Evolutionary conservation across 1,284 basidiomycete genomes (phyloP).

Genomic region (Pseudozyma sp.): DNA sequence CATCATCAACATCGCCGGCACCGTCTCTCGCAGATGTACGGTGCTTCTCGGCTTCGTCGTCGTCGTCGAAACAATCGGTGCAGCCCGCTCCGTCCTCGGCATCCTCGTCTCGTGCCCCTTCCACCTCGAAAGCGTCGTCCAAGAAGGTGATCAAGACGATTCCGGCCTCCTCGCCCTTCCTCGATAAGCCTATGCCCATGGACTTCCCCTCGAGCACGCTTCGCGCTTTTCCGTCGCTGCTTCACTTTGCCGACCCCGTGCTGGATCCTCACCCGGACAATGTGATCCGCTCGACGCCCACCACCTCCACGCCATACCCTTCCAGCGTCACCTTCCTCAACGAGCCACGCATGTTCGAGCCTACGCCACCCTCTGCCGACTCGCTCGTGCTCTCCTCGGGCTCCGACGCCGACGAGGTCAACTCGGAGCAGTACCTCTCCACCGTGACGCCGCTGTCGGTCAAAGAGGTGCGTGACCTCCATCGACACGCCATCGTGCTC

Average conservation of each 20-base stretch:
- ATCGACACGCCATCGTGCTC: conserved; percentile 63
- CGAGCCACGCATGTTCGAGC: conserved; percentile 56
- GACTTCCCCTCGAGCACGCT: conserved; percentile 48
- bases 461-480: conserved; percentile 59
- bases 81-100: conserved; percentile 2
- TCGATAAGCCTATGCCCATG: conserved; percentile 56
- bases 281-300: conserved; percentile 34
- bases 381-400: conserved; percentile 54
- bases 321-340: conserved; percentile 58
- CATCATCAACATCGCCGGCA: conserved; percentile 18
- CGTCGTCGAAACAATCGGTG: conserved; percentile 11
- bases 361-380: conserved; percentile 54
- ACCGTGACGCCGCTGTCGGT: conserved; percentile 63
- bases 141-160: conserved; percentile 20
- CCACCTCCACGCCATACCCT: conserved; percentile 39
- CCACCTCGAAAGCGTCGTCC: conserved; percentile 2
- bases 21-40: conserved; percentile 5
- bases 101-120: conserved; percentile 8
- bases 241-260: conserved; percentile 65
- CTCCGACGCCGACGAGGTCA: conserved; percentile 56
- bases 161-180: conserved; percentile 44
- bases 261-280: conserved; percentile 64
- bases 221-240: conserved; percentile 55
- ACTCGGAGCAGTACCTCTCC: conserved; percentile 59
- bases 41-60: conserved; percentile 20